Percentiles rank a stretch among this genome's conserved stretches.
These are phyloP conservation scores for Schizosaccharomyces japonicus DNA, from an alignment of 805 yeast species.

Conservation along the genomic window DNA sequence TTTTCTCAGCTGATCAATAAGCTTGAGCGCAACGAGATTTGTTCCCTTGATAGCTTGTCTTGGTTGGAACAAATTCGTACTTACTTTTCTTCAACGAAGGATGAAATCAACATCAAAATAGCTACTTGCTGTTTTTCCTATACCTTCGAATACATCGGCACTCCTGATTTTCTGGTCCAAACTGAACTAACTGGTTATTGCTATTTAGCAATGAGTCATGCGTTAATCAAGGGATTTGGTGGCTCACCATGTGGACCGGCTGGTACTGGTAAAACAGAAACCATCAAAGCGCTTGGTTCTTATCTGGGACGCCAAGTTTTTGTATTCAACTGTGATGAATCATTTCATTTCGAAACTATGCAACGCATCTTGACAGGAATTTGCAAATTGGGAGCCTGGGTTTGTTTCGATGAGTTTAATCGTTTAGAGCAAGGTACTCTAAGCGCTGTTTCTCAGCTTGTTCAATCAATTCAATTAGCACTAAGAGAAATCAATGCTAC, in stretches of 20 bases:
- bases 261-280: slow-evolving; percentile 90
- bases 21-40: no score
- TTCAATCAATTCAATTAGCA: slow-evolving; percentile 45
- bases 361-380: slow-evolving; percentile 56
- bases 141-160: slow-evolving; percentile 67
- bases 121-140: slow-evolving; percentile 30
- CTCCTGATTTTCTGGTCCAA: slow-evolving; percentile 44
- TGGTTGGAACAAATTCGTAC: no score
- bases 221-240: slow-evolving; percentile 52
- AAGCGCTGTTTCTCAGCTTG: slow-evolving; percentile 65
- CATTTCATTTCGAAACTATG: slow-evolving; percentile 60
- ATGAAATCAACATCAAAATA: slow-evolving; percentile 25
- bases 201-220: slow-evolving; percentile 46
- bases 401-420: slow-evolving; percentile 88
- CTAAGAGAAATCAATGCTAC: slow-evolving; percentile 15
- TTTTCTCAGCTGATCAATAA: no score
- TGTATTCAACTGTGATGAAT: slow-evolving; percentile 79
- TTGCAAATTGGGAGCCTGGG: slow-evolving; percentile 74
- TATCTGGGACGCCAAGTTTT: slow-evolving; percentile 57
- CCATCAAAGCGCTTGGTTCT: slow-evolving; percentile 62
- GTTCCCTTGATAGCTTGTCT: no score
- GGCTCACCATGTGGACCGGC: slow-evolving; percentile 91
- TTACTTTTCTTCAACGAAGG: no score
- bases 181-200: slow-evolving; percentile 50
- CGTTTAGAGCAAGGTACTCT: slow-evolving; percentile 45